Evolutionary conservation across 202 grass and related monocot genomes (phyloP), one percentile per base, ranked within the genome.

Genomic region (Setaria italica): DNA sequence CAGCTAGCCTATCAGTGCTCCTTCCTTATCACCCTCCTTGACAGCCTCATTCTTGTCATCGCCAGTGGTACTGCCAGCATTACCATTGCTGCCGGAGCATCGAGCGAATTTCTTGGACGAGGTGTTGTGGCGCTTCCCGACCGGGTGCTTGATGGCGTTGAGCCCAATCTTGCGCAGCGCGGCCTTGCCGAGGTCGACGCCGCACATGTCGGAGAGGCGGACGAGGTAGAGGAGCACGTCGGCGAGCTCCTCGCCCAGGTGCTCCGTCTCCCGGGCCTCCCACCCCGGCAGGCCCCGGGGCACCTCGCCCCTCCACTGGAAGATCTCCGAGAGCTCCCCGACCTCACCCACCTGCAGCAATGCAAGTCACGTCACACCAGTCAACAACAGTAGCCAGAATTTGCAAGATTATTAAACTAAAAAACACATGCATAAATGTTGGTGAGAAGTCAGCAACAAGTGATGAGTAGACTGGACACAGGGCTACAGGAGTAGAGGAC

Each of bases 231-330:
- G 94, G 62, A 95, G 87, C 67, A 95, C 94, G 9, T 95, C 94
- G 1, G 94, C 90, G 17, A 95, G 89, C 77, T 93, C 94, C 85
- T 95, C 94, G 32, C 94, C 94, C 34, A 95, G 74, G 70, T 95
- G 94, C 67, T 84, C 89, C 89, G 83, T 93, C 67, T 95, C 94
- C 94, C 63, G 86, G 78, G 3, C 66, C 17, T 82, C 89, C 94
- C 94, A 95, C 4, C 68, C 94, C 0, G 89, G 94, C 0, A 95
- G 82, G 65, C 90, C 90, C 58, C 84, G 89, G 32, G 94, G 89
- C 25, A 95, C 94, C 86, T 95, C 94, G 17, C 90, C 94, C 76
- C 86, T 95, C 94, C 94, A 95, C 72, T 95, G 94, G 62, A 95
- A 95, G 43, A 95, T 91, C 87, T 95, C 94, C 50, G 91, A 95